Percentiles rank a stretch among this genome's conserved stretches.
phyloP scores from a whole-genome alignment of 1,284 basidiomycete species.

The Austroboletus novae-zelandiae region DNA sequence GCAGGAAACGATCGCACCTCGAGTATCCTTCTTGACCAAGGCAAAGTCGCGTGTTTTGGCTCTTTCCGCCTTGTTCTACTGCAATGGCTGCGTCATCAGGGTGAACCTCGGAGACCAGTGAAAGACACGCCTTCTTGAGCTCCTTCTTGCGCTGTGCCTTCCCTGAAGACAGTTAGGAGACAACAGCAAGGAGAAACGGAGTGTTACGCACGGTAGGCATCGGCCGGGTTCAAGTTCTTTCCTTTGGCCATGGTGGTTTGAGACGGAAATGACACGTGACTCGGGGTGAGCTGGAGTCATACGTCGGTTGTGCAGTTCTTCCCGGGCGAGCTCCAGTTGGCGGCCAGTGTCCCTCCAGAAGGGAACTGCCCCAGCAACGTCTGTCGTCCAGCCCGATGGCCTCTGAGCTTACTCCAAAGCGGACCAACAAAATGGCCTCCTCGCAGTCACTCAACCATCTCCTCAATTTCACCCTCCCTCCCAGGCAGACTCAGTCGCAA shows the following conservation, averaged over 20 bases:
- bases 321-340: constrained; percentile 10
- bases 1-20: constrained; percentile 43
- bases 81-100: constrained; percentile 25
- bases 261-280: constrained; percentile 25
- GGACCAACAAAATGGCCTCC: constrained; percentile 63
- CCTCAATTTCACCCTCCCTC: constrained; percentile 83
- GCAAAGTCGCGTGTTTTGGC: constrained; percentile 78
- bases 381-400: constrained; percentile 39
- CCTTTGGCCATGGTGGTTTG: constrained; percentile 68
- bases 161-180: constrained; percentile 43
- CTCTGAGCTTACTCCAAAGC: constrained; percentile 46
- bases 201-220: constrained; percentile 64
- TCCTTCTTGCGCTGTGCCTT: constrained; percentile 88
- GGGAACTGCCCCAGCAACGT: constrained; percentile 34
- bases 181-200: not conserved
- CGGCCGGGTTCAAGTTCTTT: constrained; percentile 81
- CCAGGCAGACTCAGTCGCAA: constrained; percentile 61
- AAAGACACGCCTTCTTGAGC: constrained; percentile 72
- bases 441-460: constrained; percentile 70
- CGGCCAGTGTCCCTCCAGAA: constrained; percentile 28
- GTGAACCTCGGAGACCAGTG: constrained; percentile 4
- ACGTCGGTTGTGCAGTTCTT: not conserved
- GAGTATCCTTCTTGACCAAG: constrained; percentile 85
- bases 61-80: constrained; percentile 87
- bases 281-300: constrained; percentile 21